phyloP scores from a whole-genome alignment of 1,284 basidiomycete species.

The Schizophyllum amplum region DNA sequence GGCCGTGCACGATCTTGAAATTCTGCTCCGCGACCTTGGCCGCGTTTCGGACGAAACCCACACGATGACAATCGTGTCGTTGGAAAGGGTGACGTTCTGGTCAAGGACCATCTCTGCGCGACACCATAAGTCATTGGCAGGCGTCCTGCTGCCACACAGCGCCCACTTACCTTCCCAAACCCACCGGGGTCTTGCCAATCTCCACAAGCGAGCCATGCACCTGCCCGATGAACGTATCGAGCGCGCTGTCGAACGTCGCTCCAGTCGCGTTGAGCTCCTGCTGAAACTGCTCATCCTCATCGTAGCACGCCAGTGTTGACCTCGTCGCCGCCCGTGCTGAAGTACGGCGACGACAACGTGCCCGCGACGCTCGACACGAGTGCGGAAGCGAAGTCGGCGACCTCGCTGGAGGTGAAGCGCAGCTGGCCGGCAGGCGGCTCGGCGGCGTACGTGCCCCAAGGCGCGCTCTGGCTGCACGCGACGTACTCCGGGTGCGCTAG shows the following conservation, averaged over 20 bases:
- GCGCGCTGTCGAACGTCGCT: constrained; percentile 53
- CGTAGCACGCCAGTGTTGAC: constrained; percentile 66
- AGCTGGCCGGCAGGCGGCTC: constrained; percentile 77
- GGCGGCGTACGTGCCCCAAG: constrained; percentile 52
- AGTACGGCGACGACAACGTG: constrained; percentile 50
- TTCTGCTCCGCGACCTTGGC: constrained; percentile 50
- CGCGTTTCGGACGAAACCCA: constrained; percentile 68
- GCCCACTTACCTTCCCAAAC: constrained; percentile 34
- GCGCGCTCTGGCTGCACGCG: constrained; percentile 47
- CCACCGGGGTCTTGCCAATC: constrained; percentile 34
- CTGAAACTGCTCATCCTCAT: constrained; percentile 51
- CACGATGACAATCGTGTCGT: constrained; percentile 68
- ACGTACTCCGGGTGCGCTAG: constrained; percentile 56
- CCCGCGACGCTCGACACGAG: constrained; percentile 28
- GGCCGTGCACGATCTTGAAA: constrained; percentile 56
- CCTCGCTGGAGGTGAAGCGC: constrained; percentile 47
- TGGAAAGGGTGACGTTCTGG: constrained; percentile 52
- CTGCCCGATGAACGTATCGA: constrained; percentile 51
- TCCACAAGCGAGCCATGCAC: constrained; percentile 27
- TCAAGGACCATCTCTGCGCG: constrained; percentile 60
- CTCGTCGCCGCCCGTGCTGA: constrained; percentile 83
- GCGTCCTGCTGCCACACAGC: too few relatives aligned
- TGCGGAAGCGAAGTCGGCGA: constrained; percentile 35
- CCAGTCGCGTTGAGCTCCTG: constrained; percentile 37
- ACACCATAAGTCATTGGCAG: background rate